Conservation (phyloP, 225 moss, liverwort and hornwort genomes). For the Bryum argenteum region DNA sequence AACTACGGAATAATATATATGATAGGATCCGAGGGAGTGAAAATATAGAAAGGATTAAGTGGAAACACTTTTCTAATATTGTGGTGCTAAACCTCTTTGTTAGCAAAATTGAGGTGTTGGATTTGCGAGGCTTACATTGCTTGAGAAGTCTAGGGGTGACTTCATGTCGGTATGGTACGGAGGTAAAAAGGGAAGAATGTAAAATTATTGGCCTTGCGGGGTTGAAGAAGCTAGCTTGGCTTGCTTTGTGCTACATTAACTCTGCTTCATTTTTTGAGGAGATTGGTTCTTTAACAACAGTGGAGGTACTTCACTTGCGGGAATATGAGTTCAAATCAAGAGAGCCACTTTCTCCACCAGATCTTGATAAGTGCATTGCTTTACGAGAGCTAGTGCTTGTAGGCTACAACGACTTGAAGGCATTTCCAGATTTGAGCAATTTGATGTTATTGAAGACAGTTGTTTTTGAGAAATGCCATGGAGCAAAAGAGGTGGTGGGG, state of each 20-base stretch:
- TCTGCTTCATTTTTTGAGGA: background rate
- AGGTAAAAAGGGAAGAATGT: too few relatives aligned
- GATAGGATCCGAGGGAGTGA: background rate
- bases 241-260: background rate
- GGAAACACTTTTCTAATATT: constrained; percentile 9
- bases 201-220: background rate
- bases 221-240: constrained; percentile 15
- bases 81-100: constrained; percentile 11
- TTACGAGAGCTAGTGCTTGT: too few relatives aligned
- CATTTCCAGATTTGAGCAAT: too few relatives aligned
- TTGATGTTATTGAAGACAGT: too few relatives aligned
- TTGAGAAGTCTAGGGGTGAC: constrained; percentile 9
- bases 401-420: too few relatives aligned
- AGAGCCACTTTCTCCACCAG: too few relatives aligned
- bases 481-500: too few relatives aligned
- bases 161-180: too few relatives aligned
- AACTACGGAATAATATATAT: too few relatives aligned
- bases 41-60: background rate
- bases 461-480: too few relatives aligned
- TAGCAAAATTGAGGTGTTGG: background rate
- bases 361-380: too few relatives aligned
- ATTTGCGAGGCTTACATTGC: constrained; percentile 18
- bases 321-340: too few relatives aligned
- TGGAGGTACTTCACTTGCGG: background rate
- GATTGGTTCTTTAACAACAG: background rate